These are phyloP conservation scores for Didymellaceae sp. DNA, from an alignment of 2,329 filamentous ascomycete species.

Conservation along the genomic window DNA sequence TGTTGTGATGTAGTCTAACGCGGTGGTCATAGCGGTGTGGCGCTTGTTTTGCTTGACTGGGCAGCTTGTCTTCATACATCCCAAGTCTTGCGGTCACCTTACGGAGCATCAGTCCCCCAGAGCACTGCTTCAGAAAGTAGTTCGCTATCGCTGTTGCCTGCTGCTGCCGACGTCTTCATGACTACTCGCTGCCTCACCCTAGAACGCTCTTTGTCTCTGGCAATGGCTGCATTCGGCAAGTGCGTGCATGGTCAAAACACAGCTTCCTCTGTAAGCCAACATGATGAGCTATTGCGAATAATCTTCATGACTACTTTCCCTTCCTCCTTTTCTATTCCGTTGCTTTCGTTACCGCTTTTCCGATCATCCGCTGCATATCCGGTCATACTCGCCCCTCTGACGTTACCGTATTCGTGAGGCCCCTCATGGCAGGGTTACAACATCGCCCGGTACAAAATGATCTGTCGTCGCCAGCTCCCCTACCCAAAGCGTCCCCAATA, in stretches of 20 bases:
- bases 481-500: conserved; percentile 11
- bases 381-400: conserved; percentile 16
- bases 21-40: conserved; percentile 16
- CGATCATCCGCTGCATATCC: conserved; percentile 16
- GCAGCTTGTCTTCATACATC: neutral
- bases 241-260: conserved; percentile 8
- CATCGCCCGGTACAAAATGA: conserved; percentile 21
- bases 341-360: conserved; percentile 10
- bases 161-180: neutral
- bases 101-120: neutral
- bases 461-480: conserved; percentile 18
- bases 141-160: neutral
- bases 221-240: conserved; percentile 16
- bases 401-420: conserved; percentile 16
- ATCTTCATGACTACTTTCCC: neutral
- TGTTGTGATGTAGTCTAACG: conserved; percentile 15
- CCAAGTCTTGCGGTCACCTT: no score
- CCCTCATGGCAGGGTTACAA: conserved; percentile 21
- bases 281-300: neutral
- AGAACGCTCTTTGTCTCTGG: conserved; percentile 8
- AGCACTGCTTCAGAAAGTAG: no score
- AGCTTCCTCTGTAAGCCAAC: conserved; percentile 1
- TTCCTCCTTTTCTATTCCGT: neutral
- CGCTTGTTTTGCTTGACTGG: neutral
- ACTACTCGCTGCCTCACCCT: neutral